Base-by-base conservation (phyloP, 129 eudicot species). In the Lactuca saligna region DNA sequence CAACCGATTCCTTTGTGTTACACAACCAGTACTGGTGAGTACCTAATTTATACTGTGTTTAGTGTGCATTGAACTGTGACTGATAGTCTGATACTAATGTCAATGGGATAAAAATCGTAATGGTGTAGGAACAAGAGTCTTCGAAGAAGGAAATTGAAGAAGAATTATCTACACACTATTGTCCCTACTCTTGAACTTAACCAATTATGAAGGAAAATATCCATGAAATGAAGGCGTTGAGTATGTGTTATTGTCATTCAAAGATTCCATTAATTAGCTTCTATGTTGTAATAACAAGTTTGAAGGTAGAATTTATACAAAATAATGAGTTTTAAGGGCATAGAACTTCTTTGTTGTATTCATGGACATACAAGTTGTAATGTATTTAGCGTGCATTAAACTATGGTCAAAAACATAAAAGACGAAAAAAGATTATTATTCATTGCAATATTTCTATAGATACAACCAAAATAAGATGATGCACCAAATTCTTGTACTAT, bases 21-120 rank as follows among this genome's bases (percentile, higher is more conserved):
- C 83, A 68, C 42, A 93, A 93, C 70, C 98, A 84, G 61, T 84
- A 84, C 83, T 93, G 96, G 98, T 93, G 67, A 86, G 89, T 69
- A 51, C 41, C 57, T 12, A 58, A 42, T 68, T 46, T 46, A 5
- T 46, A 46, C 51, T 46, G 51, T 9, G 3, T 42, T 9, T 78
- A 31, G 16, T 60, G 68, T 13, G 49, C 54, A 25, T 54, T 58
- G 17, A 67, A 38, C 56, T 76, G 13, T 8, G 49, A 42, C 13
- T 42, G 29, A 25, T 25, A 25, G 29, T 25, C 29, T 25, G 29
- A 25, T 25, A 25, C 29, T 25, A 14, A 46, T 12, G 51, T 46
- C n/a, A 46, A 12, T 46, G 51, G 1, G 15, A 46, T n/a, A 46
- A 46, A 46, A 10, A 3, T 46, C 12, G 51, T 0, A 12, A 54